Base-by-base conservation (phyloP, 768 basidiomycete genomes). In the Termitomyces eurrhizus region DNA sequence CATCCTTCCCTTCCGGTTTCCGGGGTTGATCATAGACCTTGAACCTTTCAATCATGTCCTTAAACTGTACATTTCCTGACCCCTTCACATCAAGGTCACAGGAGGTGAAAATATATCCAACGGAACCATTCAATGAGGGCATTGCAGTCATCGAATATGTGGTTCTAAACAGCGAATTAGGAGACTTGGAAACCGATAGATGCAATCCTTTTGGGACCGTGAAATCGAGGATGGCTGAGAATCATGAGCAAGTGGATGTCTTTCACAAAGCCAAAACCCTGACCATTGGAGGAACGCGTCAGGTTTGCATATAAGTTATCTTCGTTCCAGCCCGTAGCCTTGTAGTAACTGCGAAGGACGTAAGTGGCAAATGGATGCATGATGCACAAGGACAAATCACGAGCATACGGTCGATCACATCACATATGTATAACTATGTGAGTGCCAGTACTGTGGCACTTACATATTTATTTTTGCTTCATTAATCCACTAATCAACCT, bases 301-400 rank as follows among this genome's bases (percentile, higher is more conserved):
- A 98, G 67, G 65, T 95, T 93, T 2, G 90, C 85, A 68, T 93
- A 98, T 24, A 96, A 79, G 68, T 96, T 96, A 74, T 98, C 95
- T 70, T 96, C 93, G 67, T 94, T 95, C 96, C 96, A 98, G 63
- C 93, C 92, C 36, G 93, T 97, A n/a, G 86, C 87, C 65, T 84
- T 83, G 78, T 93, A 95, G 74, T 96, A 98, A 72, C 82, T 88
- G 64, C 90, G 88, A 41, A 98, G 79, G 59, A 98, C 89, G 76
- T 93, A 92, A 14, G 90, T 84, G 42, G 92, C 88, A 68, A 93
- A 93, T 7, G 92, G 89, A 74, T 92, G 89, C 92, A 93, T 92
- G 35, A 24, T 52, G 35, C 35, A 12, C 9, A 44, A 39, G 39
- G 39, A 44, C n/a, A n/a, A 44, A 44, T 21, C 9, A n/a, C 9